Base-by-base conservation (phyloP, 768 basidiomycete species). In the Tylopilus felleus region DNA sequence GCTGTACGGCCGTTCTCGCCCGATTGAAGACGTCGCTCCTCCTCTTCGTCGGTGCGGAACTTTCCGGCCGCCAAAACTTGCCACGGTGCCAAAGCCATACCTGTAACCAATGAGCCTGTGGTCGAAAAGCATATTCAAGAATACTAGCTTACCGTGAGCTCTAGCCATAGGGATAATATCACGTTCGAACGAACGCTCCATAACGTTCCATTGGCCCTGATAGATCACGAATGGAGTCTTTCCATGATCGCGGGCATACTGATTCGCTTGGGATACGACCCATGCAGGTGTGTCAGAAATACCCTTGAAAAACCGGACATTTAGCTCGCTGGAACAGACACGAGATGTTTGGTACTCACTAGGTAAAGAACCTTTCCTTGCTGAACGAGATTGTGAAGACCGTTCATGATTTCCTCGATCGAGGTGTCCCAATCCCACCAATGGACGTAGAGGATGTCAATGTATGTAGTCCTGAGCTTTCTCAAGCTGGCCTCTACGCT, bases 381-480 rank as follows among this genome's bases (percentile, higher is more conserved):
- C 29, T 66, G 67, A 49, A 79, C 75, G n/a, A 79, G 63, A 9
- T 63, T 67, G 59, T 80, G 74, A 9, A 81, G 64, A 14, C 65
- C 62, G 33, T 73, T 73, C 78, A 79, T 77, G 12, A 78, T 57
- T 58, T 80, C 79, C 47, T 74, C 69, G 33, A 79, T 71, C 2
- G 70, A 71, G 1, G 75, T 76, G 3, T 72, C 64, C 53, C 69
- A 76, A 75, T 80, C 77, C 79, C 77, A 74, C 71, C 73, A 79
- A 57, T 83, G 81, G 1, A 82, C 59, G 60, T 83, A 82, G 22
- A 82, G 60, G 51, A 83, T 74, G 55, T 83, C 81, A 61, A 83
- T 75, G 55, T 79, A 86, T 16, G 75, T 68, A 0, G 82, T 85
- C 35, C 80, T 71, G 14, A 88, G 73, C 58, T 81, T 84, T 51